phyloP scores from a whole-genome alignment of 176 grass and related monocot species.

The Eremochloa ophiuroides region DNA sequence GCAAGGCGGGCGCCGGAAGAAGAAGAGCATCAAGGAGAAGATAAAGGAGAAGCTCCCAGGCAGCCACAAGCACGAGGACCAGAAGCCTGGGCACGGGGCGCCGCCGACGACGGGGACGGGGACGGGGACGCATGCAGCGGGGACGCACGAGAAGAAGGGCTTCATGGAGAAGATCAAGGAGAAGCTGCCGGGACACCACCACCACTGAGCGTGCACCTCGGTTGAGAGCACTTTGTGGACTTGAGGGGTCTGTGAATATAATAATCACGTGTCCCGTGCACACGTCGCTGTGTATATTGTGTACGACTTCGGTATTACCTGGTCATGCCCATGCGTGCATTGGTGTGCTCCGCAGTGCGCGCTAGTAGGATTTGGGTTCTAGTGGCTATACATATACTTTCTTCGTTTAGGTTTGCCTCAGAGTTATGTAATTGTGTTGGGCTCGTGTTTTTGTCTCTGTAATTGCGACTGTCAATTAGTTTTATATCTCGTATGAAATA shows the following conservation, averaged over 20 bases:
- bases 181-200: slow-evolving; percentile 72
- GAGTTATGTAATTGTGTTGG: neutral
- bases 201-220: slow-evolving; percentile 20
- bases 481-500: neutral
- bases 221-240: neutral
- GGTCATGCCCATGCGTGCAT: neutral
- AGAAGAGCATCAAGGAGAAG: slow-evolving; percentile 82
- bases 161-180: slow-evolving; percentile 85
- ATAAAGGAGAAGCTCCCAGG: slow-evolving; percentile 81
- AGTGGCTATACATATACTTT: neutral
- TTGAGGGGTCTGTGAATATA: neutral
- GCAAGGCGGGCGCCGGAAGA: slow-evolving; percentile 58
- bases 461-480: neutral
- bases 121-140: slow-evolving; percentile 26
- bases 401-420: neutral
- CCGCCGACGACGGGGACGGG: neutral
- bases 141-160: slow-evolving; percentile 70
- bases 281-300: neutral
- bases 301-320: neutral
- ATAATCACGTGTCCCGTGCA: neutral
- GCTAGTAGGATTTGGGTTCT: neutral
- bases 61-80: slow-evolving; percentile 40
- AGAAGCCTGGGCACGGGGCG: neutral
- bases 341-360: neutral
- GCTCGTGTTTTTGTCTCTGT: neutral